These are phyloP conservation scores for Guadua angustifolia DNA, from an alignment of 176 grass and related monocot species.

Conservation along the genomic window DNA sequence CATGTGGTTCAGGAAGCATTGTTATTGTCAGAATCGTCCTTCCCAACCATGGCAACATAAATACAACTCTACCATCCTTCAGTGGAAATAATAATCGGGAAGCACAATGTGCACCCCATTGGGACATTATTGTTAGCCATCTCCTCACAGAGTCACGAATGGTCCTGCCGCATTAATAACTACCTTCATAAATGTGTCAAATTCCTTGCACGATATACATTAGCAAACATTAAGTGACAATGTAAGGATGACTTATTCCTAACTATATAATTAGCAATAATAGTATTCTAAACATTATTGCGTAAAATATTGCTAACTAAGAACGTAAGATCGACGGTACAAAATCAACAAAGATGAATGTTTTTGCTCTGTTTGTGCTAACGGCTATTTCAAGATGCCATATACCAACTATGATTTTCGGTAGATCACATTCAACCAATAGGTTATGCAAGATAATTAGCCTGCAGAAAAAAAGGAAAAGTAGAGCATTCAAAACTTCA, in stretches of 20 bases:
- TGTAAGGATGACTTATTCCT: not conserved
- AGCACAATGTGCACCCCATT: conserved; percentile 94
- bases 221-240: conserved; percentile 42
- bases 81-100: conserved; percentile 95
- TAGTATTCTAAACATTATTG: not conserved
- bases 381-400: not conserved
- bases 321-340: not conserved
- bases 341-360: conserved; percentile 12
- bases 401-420: not conserved
- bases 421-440: not conserved
- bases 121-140: conserved; percentile 75
- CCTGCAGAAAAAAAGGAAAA: not conserved
- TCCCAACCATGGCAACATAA: conserved; percentile 98
- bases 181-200: conserved; percentile 84
- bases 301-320: conserved; percentile 2
- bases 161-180: conserved; percentile 83
- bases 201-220: conserved; percentile 65
- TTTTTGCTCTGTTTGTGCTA: not conserved
- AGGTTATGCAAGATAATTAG: not conserved
- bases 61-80: conserved; percentile 92
- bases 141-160: conserved; percentile 83
- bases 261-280: conserved; percentile 1
- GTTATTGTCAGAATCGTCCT: conserved; percentile 88
- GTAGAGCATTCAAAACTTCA: not conserved
- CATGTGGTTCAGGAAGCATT: conserved; percentile 96